These are phyloP conservation scores for Hericium alpestre DNA, from an alignment of 768 basidiomycete genomes.

Conservation along the genomic window DNA sequence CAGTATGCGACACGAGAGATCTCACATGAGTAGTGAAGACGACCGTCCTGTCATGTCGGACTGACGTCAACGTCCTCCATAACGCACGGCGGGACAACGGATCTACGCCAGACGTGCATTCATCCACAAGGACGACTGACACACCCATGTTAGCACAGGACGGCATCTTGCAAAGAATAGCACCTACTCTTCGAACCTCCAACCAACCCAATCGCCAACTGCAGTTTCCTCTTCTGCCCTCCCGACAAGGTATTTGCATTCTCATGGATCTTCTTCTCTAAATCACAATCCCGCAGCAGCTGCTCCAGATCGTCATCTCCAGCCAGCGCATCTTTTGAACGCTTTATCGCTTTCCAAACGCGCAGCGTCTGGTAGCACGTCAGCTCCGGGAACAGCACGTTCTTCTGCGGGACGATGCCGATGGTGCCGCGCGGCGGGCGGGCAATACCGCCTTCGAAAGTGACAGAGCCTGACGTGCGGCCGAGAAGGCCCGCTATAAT, in stretches of 20 bases:
- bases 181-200: slow-evolving; percentile 61
- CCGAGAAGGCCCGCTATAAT: slow-evolving; percentile 55
- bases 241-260: slow-evolving; percentile 62
- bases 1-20: neutral
- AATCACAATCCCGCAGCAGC: slow-evolving; percentile 60
- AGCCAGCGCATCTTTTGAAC: slow-evolving; percentile 25
- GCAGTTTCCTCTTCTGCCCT: slow-evolving; percentile 76
- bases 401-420: slow-evolving; percentile 77
- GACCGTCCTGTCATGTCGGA: slow-evolving; percentile 55
- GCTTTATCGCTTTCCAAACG: slow-evolving; percentile 65
- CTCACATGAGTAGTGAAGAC: slow-evolving; percentile 73
- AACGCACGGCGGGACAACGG: slow-evolving; percentile 68
- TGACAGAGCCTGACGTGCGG: slow-evolving; percentile 46
- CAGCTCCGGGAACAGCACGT: slow-evolving; percentile 70
- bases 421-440: slow-evolving; percentile 53
- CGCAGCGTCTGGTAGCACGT: slow-evolving; percentile 63
- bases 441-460: slow-evolving; percentile 40
- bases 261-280: slow-evolving; percentile 56
- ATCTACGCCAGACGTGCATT: slow-evolving; percentile 72
- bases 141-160: neutral
- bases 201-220: slow-evolving; percentile 70
- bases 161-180: no score
- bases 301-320: slow-evolving; percentile 51
- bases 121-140: slow-evolving; percentile 17
- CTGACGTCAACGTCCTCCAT: slow-evolving; percentile 64